A percentile compares a stretch with the other conserved stretches of the same genome.
Conservation (phyloP, 305 asterid genomes). For the Fraxinus albicans region DNA sequence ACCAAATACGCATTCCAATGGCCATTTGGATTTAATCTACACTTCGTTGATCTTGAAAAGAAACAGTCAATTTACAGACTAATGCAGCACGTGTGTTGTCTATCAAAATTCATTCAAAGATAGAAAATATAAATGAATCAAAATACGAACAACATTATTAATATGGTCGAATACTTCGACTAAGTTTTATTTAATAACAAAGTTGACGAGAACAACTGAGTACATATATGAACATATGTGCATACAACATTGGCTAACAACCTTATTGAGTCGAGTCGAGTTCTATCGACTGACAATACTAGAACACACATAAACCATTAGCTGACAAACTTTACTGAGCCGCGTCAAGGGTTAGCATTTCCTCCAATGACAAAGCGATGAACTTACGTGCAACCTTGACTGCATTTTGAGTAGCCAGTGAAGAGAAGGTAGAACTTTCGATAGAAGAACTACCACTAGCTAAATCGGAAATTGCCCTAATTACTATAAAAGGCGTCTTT, state of each 20-base stretch:
- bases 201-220: neutral
- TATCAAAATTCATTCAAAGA: neutral
- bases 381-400: constrained; percentile 41
- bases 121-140: neutral
- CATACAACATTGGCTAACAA: neutral
- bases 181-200: too few species aligned
- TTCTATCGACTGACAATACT: neutral
- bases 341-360: neutral
- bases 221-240: neutral
- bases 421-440: constrained; percentile 40
- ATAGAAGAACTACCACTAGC: constrained; percentile 50
- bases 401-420: constrained; percentile 38
- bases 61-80: neutral
- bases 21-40: neutral
- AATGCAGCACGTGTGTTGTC: neutral
- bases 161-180: neutral
- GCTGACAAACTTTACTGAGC: neutral
- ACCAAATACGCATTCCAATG: neutral
- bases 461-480: constrained; percentile 60
- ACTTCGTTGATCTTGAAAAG: neutral
- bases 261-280: neutral
- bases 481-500: constrained; percentile 40
- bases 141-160: neutral
- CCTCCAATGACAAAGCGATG: constrained; percentile 14
- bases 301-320: neutral